Percentiles rank a stretch among this genome's conserved stretches.
These are phyloP conservation scores for Davidsoniella australis DNA, from an alignment of 2,329 filamentous ascomycete genomes.

Conservation along the genomic window DNA sequence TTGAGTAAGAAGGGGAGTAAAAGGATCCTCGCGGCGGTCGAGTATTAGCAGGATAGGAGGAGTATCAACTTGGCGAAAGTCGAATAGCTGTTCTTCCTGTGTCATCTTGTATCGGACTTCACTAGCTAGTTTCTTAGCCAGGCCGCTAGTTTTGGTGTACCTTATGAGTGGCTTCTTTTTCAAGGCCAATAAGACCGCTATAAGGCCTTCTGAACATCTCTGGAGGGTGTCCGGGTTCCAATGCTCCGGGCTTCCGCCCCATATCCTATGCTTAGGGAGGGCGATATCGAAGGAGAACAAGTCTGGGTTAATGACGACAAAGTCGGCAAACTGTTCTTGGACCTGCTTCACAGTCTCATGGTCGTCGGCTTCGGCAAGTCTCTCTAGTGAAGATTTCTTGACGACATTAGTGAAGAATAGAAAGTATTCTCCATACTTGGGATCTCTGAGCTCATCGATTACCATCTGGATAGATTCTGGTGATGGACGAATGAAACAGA, in stretches of 20 bases:
- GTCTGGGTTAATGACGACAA: constrained; percentile 86
- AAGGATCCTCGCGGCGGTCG: constrained; percentile 82
- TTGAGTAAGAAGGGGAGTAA: constrained; percentile 85
- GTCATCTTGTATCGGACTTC: constrained; percentile 87
- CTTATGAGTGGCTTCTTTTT: constrained; percentile 95
- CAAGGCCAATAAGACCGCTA: constrained; percentile 68
- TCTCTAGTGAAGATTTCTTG: constrained; percentile 88
- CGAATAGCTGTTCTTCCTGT: constrained; percentile 90
- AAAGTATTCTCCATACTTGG: constrained; percentile 94
- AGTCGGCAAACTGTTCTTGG: constrained; percentile 94
- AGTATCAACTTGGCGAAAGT: constrained; percentile 88
- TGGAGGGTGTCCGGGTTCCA: constrained; percentile 87
- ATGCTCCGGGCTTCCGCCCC: constrained; percentile 63
- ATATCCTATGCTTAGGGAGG: constrained; percentile 58
- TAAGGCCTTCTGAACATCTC: constrained; percentile 68
- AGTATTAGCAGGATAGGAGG: constrained; percentile 81
- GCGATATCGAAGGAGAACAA: constrained; percentile 66
- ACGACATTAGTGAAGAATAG: constrained; percentile 96
- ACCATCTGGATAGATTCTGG: constrained; percentile 83
- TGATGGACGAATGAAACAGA: constrained; percentile 85
- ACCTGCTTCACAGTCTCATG: constrained; percentile 90
- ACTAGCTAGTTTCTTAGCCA: constrained; percentile 83
- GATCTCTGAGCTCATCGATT: constrained; percentile 88
- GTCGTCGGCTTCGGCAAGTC: constrained; percentile 88
- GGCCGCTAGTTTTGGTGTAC: constrained; percentile 76